These are phyloP conservation scores for Batkoa obscura DNA, from an alignment of 371 early-diverging fungal genomes.

Conservation along the genomic window DNA sequence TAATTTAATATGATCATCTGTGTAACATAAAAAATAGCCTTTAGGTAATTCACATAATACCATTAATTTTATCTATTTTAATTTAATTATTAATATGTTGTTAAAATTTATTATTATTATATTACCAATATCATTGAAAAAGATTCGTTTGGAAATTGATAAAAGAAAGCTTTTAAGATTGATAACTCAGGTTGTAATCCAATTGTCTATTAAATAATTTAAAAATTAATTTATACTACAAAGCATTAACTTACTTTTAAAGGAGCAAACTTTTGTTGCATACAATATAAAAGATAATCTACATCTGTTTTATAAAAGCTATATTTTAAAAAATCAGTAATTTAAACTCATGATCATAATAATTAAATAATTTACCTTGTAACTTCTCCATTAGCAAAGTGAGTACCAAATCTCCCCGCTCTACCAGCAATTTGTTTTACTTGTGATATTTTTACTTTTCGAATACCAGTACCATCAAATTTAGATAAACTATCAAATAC, in stretches of 20 bases:
- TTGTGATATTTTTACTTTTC: conserved; percentile 43
- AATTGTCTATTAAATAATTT: neutral
- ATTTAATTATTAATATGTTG: too few species aligned
- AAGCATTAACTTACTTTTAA: neutral
- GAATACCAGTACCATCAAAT: conserved; percentile 42
- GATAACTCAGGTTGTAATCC: neutral
- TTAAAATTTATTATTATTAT: neutral
- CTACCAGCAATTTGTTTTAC: conserved; percentile 90
- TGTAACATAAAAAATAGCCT: neutral
- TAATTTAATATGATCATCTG: neutral
- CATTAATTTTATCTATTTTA: too few species aligned
- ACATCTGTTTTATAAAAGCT: neutral
- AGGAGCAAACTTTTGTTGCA: neutral
- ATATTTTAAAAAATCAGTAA: too few species aligned
- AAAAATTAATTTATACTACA: neutral
- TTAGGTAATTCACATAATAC: too few species aligned
- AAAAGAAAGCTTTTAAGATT: neutral
- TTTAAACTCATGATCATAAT: too few species aligned
- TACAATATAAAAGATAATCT: neutral
- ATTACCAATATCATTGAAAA: neutral
- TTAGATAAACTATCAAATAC: conserved; percentile 58
- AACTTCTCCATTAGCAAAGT: too few species aligned
- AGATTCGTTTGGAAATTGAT: conserved; percentile 2
- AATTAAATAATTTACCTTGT: too few species aligned
- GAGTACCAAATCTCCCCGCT: conserved; percentile 57